Conservation (phyloP, 768 basidiomycete species). For the Chiua virens region DNA sequence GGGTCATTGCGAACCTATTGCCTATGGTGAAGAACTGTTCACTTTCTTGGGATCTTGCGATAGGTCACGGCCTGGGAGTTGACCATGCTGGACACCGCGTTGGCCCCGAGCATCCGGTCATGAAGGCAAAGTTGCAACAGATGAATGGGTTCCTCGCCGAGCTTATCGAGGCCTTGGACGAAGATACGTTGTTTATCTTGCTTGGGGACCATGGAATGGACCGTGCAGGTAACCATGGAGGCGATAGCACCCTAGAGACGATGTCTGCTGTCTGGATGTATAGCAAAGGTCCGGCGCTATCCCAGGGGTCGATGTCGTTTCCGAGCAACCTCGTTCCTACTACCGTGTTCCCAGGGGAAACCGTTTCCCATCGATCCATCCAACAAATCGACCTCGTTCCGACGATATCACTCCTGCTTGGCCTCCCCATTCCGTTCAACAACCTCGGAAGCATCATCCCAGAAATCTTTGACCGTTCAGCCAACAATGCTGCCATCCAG, state of each 20-base stretch:
- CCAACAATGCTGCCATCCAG: slow-evolving; percentile 39
- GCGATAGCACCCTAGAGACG: slow-evolving; percentile 83
- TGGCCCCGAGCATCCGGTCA: slow-evolving; percentile 83
- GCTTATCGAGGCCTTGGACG: slow-evolving; percentile 72
- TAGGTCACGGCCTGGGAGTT: slow-evolving; percentile 93
- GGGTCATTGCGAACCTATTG: slow-evolving; percentile 81
- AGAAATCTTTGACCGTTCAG: slow-evolving; percentile 72
- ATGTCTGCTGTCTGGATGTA: slow-evolving; percentile 91
- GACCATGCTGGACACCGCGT: slow-evolving; percentile 96
- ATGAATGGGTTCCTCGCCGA: slow-evolving; percentile 79
- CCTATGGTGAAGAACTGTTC: slow-evolving; percentile 61
- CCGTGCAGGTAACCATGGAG: slow-evolving; percentile 90
- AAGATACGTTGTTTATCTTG: slow-evolving; percentile 89
- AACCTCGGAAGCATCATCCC: slow-evolving; percentile 92
- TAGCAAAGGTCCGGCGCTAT: slow-evolving; percentile 66
- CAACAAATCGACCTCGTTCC: slow-evolving; percentile 96
- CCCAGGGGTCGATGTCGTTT: slow-evolving; percentile 32
- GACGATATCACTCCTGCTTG: slow-evolving; percentile 83
- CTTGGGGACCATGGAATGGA: slow-evolving; percentile 99
- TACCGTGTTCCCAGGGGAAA: slow-evolving; percentile 59
- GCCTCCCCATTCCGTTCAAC: slow-evolving; percentile 93
- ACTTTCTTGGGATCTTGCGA: slow-evolving; percentile 77
- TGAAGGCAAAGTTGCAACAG: slow-evolving; percentile 82
- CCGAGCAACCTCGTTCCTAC: slow-evolving; percentile 55
- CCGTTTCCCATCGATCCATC: slow-evolving; percentile 56